phyloP scores from a whole-genome alignment of 306 rosid genomes.

The Prunus mume region DNA sequence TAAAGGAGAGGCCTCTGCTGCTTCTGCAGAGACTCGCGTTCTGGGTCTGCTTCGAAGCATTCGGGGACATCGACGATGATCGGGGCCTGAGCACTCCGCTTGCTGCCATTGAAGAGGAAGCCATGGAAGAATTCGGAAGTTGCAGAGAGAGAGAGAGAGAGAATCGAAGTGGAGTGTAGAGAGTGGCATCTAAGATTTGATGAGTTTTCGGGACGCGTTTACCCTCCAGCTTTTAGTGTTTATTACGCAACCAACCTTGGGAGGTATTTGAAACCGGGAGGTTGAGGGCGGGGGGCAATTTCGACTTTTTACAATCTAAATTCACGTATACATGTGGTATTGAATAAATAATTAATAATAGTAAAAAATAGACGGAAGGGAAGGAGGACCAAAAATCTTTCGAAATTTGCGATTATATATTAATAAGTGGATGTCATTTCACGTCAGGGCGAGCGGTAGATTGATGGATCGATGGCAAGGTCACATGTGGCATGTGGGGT shows the following conservation, averaged over 20 bases:
- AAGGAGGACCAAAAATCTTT: constrained; percentile 5
- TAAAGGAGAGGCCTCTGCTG: constrained; percentile 18
- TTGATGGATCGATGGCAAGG: background rate
- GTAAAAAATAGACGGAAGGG: background rate
- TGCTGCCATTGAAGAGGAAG: constrained; percentile 30
- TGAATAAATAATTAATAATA: background rate
- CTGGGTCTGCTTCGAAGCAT: background rate
- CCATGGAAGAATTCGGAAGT: constrained; percentile 5
- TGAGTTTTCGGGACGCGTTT: constrained; percentile 5
- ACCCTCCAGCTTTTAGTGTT: background rate
- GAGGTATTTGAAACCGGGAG: background rate
- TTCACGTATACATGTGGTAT: background rate
- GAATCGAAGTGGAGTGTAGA: background rate
- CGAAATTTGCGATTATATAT: background rate
- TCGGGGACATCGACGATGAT: background rate
- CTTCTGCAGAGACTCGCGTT: background rate
- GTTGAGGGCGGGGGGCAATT: background rate
- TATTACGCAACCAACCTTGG: constrained; percentile 16
- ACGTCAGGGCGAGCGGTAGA: background rate
- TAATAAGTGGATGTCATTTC: constrained; percentile 21
- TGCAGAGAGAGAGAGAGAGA: background rate
- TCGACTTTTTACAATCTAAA: background rate
- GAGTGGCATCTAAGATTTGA: constrained; percentile 7
- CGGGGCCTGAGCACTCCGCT: constrained; percentile 14
- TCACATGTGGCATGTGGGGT: constrained; percentile 11